phyloP scores from a whole-genome alignment of 2,329 filamentous ascomycete species.

The Venturia effusa region DNA sequence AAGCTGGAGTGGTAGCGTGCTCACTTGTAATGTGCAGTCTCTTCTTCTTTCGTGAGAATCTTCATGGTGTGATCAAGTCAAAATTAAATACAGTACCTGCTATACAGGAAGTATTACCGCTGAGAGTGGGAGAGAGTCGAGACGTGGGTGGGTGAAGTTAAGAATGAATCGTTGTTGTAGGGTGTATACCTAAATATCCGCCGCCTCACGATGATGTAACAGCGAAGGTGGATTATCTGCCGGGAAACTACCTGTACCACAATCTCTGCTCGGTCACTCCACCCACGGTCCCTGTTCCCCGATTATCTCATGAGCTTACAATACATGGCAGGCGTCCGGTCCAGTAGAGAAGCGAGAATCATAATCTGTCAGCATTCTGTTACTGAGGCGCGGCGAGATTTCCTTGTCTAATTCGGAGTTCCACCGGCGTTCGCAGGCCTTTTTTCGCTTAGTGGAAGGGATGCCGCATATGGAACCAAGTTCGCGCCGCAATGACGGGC shows the following conservation, averaged over 20 bases:
- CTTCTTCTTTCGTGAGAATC: slow-evolving; percentile 89
- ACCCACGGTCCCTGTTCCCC: background rate
- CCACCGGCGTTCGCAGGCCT: background rate
- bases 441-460: background rate
- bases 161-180: background rate
- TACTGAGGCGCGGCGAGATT: background rate
- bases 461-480: background rate
- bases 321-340: background rate
- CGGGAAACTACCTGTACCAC: background rate
- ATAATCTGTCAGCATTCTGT: background rate
- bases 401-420: background rate
- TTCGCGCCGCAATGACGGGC: background rate
- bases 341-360: background rate
- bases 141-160: background rate
- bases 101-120: background rate
- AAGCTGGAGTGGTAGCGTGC: slow-evolving; percentile 17
- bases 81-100: background rate
- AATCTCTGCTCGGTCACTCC: background rate
- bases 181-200: background rate
- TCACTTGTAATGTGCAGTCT: slow-evolving; percentile 70
- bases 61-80: slow-evolving; percentile 57
- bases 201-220: background rate
- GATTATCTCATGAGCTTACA: background rate
- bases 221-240: background rate
- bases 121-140: background rate